phyloP scores from a whole-genome alignment of 805 yeast genomes.

The Kluyveromyces nonfermentans region DNA sequence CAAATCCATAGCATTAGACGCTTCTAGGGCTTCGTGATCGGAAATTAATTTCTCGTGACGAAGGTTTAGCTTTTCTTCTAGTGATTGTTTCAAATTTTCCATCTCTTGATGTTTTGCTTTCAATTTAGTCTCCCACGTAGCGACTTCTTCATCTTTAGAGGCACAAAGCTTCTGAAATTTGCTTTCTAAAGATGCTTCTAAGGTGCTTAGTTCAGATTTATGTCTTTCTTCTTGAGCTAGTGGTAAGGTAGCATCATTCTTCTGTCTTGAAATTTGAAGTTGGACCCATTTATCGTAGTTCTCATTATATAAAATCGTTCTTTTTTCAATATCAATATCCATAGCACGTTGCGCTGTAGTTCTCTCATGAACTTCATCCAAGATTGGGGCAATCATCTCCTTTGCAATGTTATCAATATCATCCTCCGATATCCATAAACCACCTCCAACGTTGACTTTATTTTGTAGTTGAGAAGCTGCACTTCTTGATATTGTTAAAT shows the following conservation, averaged over 20 bases:
- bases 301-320: slow-evolving; percentile 30
- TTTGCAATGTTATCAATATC: slow-evolving; percentile 78
- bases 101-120: slow-evolving; percentile 27
- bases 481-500: slow-evolving; percentile 45
- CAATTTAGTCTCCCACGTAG: slow-evolving; percentile 33
- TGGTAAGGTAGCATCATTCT: slow-evolving; percentile 33
- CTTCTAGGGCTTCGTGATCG: slow-evolving; percentile 21
- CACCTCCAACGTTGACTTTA: slow-evolving; percentile 79
- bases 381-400: slow-evolving; percentile 72
- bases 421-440: slow-evolving; percentile 60
- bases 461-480: slow-evolving; percentile 32
- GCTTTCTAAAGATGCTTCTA: slow-evolving; percentile 32
- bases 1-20: slow-evolving; percentile 23
- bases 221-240: slow-evolving; percentile 37
- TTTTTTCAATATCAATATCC: slow-evolving; percentile 37
- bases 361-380: slow-evolving; percentile 59
- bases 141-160: slow-evolving; percentile 31
- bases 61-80: slow-evolving; percentile 31
- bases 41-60: slow-evolving; percentile 15
- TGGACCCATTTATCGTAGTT: slow-evolving; percentile 35
- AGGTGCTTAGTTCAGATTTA: slow-evolving; percentile 39
- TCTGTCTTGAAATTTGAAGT: slow-evolving; percentile 31
- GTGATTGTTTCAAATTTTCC: slow-evolving; percentile 33
- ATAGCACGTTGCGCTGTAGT: slow-evolving; percentile 59
- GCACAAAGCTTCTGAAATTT: slow-evolving; percentile 24